Evolutionary conservation across 116 monocot species (phyloP), one percentile per base, ranked within the genome.

Genomic region (Papilionanthe hybrid): DNA sequence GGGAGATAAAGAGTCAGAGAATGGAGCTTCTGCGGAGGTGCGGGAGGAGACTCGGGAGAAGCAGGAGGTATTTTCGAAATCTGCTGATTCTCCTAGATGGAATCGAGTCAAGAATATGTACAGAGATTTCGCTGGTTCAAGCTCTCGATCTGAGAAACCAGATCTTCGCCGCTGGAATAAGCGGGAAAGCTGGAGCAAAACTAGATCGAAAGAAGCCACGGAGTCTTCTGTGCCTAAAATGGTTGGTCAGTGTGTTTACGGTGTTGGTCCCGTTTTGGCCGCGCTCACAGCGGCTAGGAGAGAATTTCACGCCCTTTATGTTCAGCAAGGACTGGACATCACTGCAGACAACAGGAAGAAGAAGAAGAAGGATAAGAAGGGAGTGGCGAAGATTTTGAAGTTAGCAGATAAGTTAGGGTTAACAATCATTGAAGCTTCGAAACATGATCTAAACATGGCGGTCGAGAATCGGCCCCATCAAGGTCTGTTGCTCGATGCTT

Each of bases 401-500:
- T 72, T 89, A 58, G 92, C 92, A 2, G 83, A 94, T n/a, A 85
- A 81, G 56, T 82, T 92, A 13, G 92, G 90, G 5, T 79, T 96
- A 79, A 91, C 86, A 49, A 75, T 92, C 17, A 76, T 92, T 20
- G 86, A 92, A 79, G 72, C 88, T n/a, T 92, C 96, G 7, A 96
- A 96, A 77, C 96, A 96, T 82, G 94, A 94, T 80, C 89, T 96
- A 50, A 96, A 96, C 84, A 92, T 96, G 94, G 75, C 87, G 1
- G 86, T 89, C 0, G 94, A 92, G 77, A 96, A 88, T 75, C 80
- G 96, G 18, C 96, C 92, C n/a, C 96, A 96, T 79, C 92, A 96
- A 80, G 96, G 96, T 5, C 50, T 96, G 42, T 88, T 96, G 17
- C 87, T 96, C 5, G 96, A 96, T 87, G 94, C 96, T 69, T 94